Base-by-base conservation (phyloP, 441 rosid species). In the Theobroma grandiflorum region DNA sequence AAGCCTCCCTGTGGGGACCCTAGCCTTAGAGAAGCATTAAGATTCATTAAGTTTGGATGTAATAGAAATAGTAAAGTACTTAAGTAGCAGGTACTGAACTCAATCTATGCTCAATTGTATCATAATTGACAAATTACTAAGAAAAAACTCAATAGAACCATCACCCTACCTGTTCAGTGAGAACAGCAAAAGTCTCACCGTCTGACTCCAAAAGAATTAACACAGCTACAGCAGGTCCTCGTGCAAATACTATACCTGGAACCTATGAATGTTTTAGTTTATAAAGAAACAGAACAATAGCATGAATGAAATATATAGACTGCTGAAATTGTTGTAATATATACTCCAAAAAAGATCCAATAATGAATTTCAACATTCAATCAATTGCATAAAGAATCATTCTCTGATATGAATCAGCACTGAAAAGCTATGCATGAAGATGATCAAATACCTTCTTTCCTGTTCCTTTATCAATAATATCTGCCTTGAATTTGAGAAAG, bases 211-310 rank as follows among this genome's bases (percentile, higher is more conserved):
- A 88, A 72, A 94, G 93, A 87, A 94, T 90, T 45, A 96, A 90
- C 79, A 96, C 93, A 0, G 99, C 87, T 40, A 93, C 98, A 68
- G 99, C 98, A 31, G 96, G 93, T 86, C 99, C 99, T 85, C 98
- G 80, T 61, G 98, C 94, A 77, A 96, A 94, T 16, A 96, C 99
- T 82, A 96, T 89, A 83, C 97, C 99, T 87, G 98, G 98, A 86
- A 93, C 89, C 98, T 96, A 89, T 61, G 66, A 84, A 85, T 66
- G 20, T 70, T 64, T 91, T 80, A 88, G 85, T 64, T 78, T 81
- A 83, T 61, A 74, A 81, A 37, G 77, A 77, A 47, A 47, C n/a
- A 71, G 33, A 40, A 68, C 14, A 66, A 68, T 59, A 68, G 52
- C 18, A 16, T 40, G 42, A 69, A 33, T 22, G 22, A 49, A 18